A percentile compares a stretch with the other conserved stretches of the same genome.
phyloP scores from a whole-genome alignment of 306 rosid genomes.

The Begonia peltatifolia region DNA sequence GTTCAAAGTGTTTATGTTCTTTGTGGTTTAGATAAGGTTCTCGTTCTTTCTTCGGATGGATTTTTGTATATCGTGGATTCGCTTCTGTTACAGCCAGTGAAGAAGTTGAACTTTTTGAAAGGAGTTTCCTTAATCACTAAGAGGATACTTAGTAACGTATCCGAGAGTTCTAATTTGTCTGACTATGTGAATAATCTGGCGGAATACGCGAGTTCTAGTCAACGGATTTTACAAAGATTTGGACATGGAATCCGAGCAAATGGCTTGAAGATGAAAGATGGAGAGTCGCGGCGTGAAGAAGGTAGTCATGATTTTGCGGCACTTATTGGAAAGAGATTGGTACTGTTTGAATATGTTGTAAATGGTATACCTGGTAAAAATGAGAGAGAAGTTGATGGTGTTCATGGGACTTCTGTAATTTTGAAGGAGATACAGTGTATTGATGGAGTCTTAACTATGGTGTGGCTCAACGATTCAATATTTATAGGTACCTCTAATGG shows the following conservation, averaged over 20 bases:
- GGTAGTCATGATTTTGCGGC: slow-evolving; percentile 43
- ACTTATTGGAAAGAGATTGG: slow-evolving; percentile 47
- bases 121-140: slow-evolving; percentile 46
- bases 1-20: slow-evolving; percentile 38
- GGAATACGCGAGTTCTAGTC: slow-evolving; percentile 28
- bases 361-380: slow-evolving; percentile 30
- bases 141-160: slow-evolving; percentile 35
- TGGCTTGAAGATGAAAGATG: slow-evolving; percentile 52
- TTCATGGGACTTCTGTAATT: slow-evolving; percentile 35
- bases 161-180: slow-evolving; percentile 30
- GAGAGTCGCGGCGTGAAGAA: slow-evolving; percentile 30
- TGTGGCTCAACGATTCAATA: slow-evolving; percentile 86
- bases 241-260: slow-evolving; percentile 53
- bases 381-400: slow-evolving; percentile 31
- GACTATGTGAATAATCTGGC: slow-evolving; percentile 11
- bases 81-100: slow-evolving; percentile 29
- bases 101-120: slow-evolving; percentile 42
- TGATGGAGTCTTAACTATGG: slow-evolving; percentile 67
- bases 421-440: slow-evolving; percentile 69
- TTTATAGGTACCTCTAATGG: slow-evolving; percentile 60
- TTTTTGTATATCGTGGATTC: slow-evolving; percentile 52
- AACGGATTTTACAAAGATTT: slow-evolving; percentile 55
- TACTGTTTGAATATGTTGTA: slow-evolving; percentile 54
- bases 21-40: slow-evolving; percentile 33
- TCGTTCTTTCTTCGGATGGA: slow-evolving; percentile 53